These are phyloP conservation scores for Sclerotinia glacialis DNA, from an alignment of 2,329 filamentous ascomycete species.

Conservation along the genomic window DNA sequence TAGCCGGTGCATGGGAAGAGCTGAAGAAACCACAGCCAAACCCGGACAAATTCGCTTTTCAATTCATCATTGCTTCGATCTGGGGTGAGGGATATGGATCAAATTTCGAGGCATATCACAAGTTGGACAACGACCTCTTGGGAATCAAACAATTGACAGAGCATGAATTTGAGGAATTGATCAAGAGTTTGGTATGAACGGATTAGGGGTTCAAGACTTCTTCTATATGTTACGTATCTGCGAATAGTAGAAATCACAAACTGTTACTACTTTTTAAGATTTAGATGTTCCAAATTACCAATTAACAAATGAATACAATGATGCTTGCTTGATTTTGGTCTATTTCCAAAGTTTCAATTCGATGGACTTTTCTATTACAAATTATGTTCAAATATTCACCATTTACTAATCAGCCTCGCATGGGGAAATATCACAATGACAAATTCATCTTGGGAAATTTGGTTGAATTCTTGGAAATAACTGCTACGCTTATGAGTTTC, in stretches of 20 bases:
- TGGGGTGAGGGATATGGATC: constrained; percentile 39
- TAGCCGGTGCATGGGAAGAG: constrained; percentile 28
- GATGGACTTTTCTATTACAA: too few relatives aligned
- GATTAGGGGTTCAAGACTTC: too few relatives aligned
- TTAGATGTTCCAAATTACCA: too few relatives aligned
- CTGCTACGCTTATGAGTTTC: background rate
- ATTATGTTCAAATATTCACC: too few relatives aligned
- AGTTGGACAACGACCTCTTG: constrained; percentile 55
- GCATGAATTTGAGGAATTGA: constrained; percentile 40
- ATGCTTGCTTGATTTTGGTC: too few relatives aligned
- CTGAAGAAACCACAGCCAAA: constrained; percentile 24
- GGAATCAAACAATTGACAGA: constrained; percentile 66
- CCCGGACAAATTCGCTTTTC: constrained; percentile 25
- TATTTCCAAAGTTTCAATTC: too few relatives aligned
- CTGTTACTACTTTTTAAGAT: too few relatives aligned
- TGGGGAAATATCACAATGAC: too few relatives aligned
- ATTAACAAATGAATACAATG: too few relatives aligned
- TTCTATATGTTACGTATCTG: background rate
- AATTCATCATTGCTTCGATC: constrained; percentile 34
- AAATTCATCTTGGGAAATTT: too few relatives aligned
- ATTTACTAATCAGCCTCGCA: too few relatives aligned
- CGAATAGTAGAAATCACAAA: background rate
- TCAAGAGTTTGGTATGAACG: background rate
- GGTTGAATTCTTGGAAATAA: background rate
- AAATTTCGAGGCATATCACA: constrained; percentile 36